A percentile compares a stretch with the other conserved stretches of the same genome.
Evolutionary conservation across 2,329 filamentous ascomycete species (phyloP).

Genomic region (Pseudocercospora eumusae): DNA sequence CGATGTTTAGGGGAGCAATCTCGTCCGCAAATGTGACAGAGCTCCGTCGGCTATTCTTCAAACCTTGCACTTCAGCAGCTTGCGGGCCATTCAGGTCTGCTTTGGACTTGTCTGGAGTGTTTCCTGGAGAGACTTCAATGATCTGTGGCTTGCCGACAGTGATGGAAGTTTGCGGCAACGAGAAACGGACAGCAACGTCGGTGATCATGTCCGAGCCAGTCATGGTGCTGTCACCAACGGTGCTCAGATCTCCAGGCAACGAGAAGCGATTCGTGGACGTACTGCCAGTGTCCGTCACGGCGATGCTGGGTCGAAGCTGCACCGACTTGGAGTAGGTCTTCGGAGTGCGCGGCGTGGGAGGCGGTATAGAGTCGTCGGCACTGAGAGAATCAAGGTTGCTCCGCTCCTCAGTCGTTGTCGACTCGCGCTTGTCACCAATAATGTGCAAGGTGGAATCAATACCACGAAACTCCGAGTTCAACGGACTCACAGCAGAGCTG

Average conservation of each 20-base stretch:
- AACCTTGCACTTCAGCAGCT: conserved; percentile 22
- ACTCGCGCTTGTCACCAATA: conserved; percentile 18
- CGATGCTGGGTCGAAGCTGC: conserved; percentile 32
- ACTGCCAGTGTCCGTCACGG: conserved; percentile 29
- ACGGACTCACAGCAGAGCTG: conserved; percentile 40
- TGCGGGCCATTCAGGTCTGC: conserved; percentile 27
- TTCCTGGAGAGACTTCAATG: conserved; percentile 36
- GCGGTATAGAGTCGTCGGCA: conserved; percentile 29
- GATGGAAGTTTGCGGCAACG: conserved; percentile 41
- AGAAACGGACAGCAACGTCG: conserved; percentile 43
- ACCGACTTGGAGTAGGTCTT: conserved; percentile 40
- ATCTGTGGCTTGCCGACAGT: conserved; percentile 40
- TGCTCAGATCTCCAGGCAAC: conserved; percentile 38
- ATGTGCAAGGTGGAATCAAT: conserved; percentile 35
- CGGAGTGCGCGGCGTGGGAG: conserved; percentile 36
- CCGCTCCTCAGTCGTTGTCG: conserved; percentile 11
- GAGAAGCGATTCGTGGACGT: conserved; percentile 36
- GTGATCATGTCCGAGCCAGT: conserved; percentile 40
- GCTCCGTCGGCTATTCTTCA: conserved; percentile 26
- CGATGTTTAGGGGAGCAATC: conserved; percentile 40
- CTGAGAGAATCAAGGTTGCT: conserved; percentile 13
- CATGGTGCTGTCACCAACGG: conserved; percentile 36
- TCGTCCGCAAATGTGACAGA: conserved; percentile 41
- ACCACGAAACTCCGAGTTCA: conserved; percentile 34
- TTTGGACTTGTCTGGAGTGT: conserved; percentile 34